Percentiles rank a stretch among this genome's conserved stretches.
These are phyloP conservation scores for Macrophomina phaseolina DNA, from an alignment of 2,329 filamentous ascomycete species.

Conservation along the genomic window DNA sequence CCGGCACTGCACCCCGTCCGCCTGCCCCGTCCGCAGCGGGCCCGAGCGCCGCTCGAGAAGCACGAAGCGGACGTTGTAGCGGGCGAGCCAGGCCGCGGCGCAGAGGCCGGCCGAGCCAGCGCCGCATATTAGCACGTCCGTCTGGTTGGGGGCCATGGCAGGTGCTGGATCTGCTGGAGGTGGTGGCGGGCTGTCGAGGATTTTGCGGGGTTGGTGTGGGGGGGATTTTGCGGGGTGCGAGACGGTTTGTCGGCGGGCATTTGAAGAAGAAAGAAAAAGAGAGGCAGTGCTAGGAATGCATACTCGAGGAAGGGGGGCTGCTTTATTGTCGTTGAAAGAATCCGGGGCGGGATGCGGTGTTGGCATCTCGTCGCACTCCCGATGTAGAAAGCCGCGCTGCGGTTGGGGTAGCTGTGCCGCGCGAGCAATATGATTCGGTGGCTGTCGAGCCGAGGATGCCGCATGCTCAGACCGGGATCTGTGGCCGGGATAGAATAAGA, in stretches of 20 bases:
- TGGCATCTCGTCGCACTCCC: background rate
- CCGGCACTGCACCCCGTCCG: constrained; percentile 69
- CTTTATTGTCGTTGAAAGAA: background rate
- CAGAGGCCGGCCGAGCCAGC: constrained; percentile 67
- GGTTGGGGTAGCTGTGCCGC: constrained; percentile 1
- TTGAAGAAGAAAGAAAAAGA: too few relatives aligned
- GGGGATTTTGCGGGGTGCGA: too few relatives aligned
- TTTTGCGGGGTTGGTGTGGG: background rate
- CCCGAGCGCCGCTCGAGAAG: constrained; percentile 64
- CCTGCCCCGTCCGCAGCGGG: constrained; percentile 64
- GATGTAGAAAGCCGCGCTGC: background rate
- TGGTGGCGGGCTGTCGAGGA: background rate
- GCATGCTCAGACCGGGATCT: background rate
- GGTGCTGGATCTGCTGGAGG: background rate
- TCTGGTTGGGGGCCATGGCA: background rate
- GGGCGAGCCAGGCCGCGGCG: constrained; percentile 66
- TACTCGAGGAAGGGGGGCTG: background rate
- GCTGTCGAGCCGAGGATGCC: background rate
- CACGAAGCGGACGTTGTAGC: constrained; percentile 60
- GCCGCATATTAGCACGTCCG: constrained; percentile 62
- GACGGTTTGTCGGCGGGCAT: too few relatives aligned
- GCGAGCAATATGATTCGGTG: background rate
- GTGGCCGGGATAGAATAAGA: too few relatives aligned
- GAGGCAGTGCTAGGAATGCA: too few relatives aligned
- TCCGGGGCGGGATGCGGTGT: background rate